phyloP scores from a whole-genome alignment of 306 rosid genomes.

The Lagenaria siceraria region DNA sequence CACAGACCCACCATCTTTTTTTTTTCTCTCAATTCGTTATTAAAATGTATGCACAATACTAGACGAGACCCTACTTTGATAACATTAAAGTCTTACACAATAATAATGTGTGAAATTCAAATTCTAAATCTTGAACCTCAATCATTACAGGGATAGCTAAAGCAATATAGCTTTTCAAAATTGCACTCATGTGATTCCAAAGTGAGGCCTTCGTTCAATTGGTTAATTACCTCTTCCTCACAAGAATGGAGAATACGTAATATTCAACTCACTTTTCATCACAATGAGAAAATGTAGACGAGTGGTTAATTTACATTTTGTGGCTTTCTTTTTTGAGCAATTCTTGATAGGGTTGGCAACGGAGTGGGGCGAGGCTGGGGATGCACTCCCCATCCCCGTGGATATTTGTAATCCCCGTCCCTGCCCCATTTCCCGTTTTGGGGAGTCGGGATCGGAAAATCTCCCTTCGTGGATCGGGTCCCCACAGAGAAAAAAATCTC shows the following conservation, averaged over 20 bases:
- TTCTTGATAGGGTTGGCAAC: too few relatives aligned
- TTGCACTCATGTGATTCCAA: background rate
- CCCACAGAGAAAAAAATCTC: too few relatives aligned
- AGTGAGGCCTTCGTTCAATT: background rate
- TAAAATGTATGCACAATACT: background rate
- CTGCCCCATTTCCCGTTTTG: too few relatives aligned
- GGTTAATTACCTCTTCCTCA: too few relatives aligned
- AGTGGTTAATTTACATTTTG: background rate
- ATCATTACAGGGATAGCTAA: background rate
- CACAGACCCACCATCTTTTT: too few relatives aligned
- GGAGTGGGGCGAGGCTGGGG: too few relatives aligned
- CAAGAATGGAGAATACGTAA: background rate
- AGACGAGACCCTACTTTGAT: background rate
- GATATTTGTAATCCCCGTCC: too few relatives aligned
- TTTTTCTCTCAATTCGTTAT: too few relatives aligned
- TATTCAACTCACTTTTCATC: background rate
- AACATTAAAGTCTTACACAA: background rate
- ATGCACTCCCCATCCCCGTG: too few relatives aligned
- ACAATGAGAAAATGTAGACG: background rate
- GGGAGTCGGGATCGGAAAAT: too few relatives aligned
- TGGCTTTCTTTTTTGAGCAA: background rate
- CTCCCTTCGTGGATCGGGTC: too few relatives aligned
- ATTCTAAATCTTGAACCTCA: background rate
- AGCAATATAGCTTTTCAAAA: background rate
- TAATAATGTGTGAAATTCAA: background rate